Evolutionary conservation across 169 alveolate species (phyloP), one percentile per base, ranked within the genome.

Genomic region (Sarcocystis neurona): DNA sequence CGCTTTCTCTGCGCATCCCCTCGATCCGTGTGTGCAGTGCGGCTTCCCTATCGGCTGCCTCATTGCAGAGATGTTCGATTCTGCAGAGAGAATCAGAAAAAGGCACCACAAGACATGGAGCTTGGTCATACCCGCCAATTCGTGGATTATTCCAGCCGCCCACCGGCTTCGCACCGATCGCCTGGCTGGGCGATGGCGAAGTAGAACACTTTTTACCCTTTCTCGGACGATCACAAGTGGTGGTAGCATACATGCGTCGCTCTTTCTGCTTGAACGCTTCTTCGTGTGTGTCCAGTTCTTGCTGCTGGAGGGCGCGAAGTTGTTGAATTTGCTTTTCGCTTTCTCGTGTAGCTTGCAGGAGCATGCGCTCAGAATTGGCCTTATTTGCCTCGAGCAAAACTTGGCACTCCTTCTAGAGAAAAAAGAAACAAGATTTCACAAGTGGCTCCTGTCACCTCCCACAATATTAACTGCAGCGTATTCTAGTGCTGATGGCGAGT

Each of bases 361-460:
- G 0, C 34, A 72, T 12, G 34, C 41, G 34, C 32, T 15, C 82
- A 0, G 82, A 72, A 53, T 72, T 72, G 43, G 82, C 32, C 41
- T 72, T 72, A 30, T 34, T 72, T 18, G 82, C 82, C 47, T 72
- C 82, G 39, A 72, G 56, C 50, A 72, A 53, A n/a, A 72, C 82
- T 72, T 72, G 43, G 53, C 82, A 72, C 56, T 72, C 82, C 53
- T 72, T 72, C 82, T 72, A 1, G 23, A 53, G 23, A 53, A 23
- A 53, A 23, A 23, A 53, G 30, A 53, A 53, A 53, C 66, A 53
- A 23, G 66, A 23, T 53, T 12, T 53, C 66, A n/a, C n/a, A n/a
- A n/a, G n/a, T n/a, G n/a, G n/a, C n/a, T n/a, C n/a, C n/a, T n/a
- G n/a, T n/a, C n/a, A n/a, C n/a, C n/a, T n/a, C n/a, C n/a, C n/a